Percentiles rank a stretch among this genome's conserved stretches.
These are phyloP conservation scores for Candida gigantensis DNA, from an alignment of 1,139 yeast genomes.

Conservation along the genomic window DNA sequence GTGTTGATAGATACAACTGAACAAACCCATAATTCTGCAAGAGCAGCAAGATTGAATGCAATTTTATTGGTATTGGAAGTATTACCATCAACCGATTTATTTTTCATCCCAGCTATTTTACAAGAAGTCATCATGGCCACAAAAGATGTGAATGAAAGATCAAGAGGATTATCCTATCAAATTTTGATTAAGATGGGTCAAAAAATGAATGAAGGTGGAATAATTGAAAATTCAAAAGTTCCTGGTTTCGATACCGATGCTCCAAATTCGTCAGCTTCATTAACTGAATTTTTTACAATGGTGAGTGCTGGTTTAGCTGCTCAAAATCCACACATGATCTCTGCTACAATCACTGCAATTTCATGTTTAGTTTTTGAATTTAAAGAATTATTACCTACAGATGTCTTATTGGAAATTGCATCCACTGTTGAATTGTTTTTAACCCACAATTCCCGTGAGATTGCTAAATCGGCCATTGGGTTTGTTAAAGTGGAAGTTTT, in stretches of 20 bases:
- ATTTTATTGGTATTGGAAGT: constrained; percentile 59
- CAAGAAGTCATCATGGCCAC: constrained; percentile 90
- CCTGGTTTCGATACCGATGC: constrained; percentile 67
- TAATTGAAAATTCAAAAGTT: constrained; percentile 62
- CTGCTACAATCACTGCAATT: constrained; percentile 91
- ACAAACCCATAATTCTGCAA: constrained; percentile 68
- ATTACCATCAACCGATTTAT: constrained; percentile 62
- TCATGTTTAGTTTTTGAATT: constrained; percentile 88
- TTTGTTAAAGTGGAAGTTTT: constrained; percentile 90
- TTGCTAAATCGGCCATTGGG: constrained; percentile 92
- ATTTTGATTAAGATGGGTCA: constrained; percentile 80
- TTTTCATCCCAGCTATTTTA: constrained; percentile 76
- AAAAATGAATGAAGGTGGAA: constrained; percentile 72
- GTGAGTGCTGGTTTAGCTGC: constrained; percentile 97
- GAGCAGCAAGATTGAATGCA: constrained; percentile 77
- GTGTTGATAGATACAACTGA: constrained; percentile 62
- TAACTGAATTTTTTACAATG: constrained; percentile 87
- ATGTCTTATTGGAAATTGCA: constrained; percentile 68
- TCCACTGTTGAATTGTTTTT: constrained; percentile 89
- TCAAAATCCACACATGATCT: constrained; percentile 89
- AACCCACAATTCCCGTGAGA: constrained; percentile 88
- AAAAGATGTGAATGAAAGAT: constrained; percentile 91
- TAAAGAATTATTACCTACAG: constrained; percentile 58
- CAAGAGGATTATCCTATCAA: constrained; percentile 79
- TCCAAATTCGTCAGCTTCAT: constrained; percentile 64